phyloP scores from a whole-genome alignment of 768 basidiomycete species.

The Kwoniella europaea region DNA sequence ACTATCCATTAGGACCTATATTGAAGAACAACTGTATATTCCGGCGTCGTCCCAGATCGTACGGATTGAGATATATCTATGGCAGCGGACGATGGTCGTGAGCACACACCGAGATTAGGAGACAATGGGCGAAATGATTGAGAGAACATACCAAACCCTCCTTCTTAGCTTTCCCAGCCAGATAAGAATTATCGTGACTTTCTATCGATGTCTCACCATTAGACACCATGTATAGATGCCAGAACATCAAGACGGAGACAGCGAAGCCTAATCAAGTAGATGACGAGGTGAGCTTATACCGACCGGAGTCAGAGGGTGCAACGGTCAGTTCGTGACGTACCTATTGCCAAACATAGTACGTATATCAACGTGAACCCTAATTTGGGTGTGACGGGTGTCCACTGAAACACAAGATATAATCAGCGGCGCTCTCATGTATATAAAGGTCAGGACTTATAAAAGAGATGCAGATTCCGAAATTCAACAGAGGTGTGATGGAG shows the following conservation, averaged over 20 bases:
- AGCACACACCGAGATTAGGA: background rate
- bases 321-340: constrained; percentile 55
- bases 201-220: constrained; percentile 88
- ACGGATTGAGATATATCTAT: constrained; percentile 84
- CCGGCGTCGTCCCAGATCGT: constrained; percentile 77
- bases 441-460: too few species aligned
- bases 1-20: constrained; percentile 79
- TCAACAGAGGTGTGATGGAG: background rate
- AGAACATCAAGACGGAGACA: constrained; percentile 49
- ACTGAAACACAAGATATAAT: constrained; percentile 54
- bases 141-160: constrained; percentile 68
- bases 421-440: too few species aligned
- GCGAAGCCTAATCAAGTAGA: constrained; percentile 36
- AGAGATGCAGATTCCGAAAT: too few species aligned
- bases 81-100: too few species aligned
- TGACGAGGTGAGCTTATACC: too few species aligned
- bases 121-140: background rate
- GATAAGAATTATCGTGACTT: constrained; percentile 80
- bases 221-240: constrained; percentile 66
- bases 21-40: constrained; percentile 90
- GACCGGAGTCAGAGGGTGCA: too few species aligned
- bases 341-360: constrained; percentile 75
- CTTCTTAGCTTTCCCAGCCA: constrained; percentile 69
- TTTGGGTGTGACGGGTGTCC: constrained; percentile 69
- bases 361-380: constrained; percentile 74